Evolutionary conservation across 2,329 filamentous ascomycete species (phyloP).

Genomic region (Coniochaeta prunicola): DNA sequence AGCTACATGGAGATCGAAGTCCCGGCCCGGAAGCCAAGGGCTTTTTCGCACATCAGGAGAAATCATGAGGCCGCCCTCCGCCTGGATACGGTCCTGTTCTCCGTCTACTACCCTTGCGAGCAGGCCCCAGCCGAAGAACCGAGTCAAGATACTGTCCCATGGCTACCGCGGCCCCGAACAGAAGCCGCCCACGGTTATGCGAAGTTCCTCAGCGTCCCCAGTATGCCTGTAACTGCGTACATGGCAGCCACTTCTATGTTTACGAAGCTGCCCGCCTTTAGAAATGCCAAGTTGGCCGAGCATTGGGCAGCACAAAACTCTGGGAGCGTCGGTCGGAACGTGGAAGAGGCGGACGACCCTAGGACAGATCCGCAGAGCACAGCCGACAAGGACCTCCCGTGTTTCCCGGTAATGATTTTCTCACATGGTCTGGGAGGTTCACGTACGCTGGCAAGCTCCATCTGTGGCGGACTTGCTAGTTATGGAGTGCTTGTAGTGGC

Average conservation of each 20-base stretch:
- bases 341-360: not conserved
- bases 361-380: constrained; percentile 7
- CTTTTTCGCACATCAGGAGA: constrained; percentile 32
- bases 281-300: constrained; percentile 51
- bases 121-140: constrained; percentile 22
- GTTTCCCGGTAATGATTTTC: constrained; percentile 57
- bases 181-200: constrained; percentile 53
- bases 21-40: constrained; percentile 36
- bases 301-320: constrained; percentile 34
- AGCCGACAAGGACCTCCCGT: constrained; percentile 22
- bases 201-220: constrained; percentile 48
- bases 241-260: constrained; percentile 53
- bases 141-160: constrained; percentile 47
- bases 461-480: constrained; percentile 60
- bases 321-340: constrained; percentile 21
- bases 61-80: constrained; percentile 30
- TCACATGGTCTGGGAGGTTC: constrained; percentile 60
- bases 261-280: constrained; percentile 57
- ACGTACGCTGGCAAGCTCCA: constrained; percentile 52
- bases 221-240: constrained; percentile 39
- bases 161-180: constrained; percentile 52
- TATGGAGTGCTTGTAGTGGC: constrained; percentile 60
- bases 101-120: constrained; percentile 57
- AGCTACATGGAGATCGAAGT: constrained; percentile 63
- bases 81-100: constrained; percentile 52